These are phyloP conservation scores for Penicillium goetzii DNA, from an alignment of 495 filamentous ascomycete genomes.

Conservation along the genomic window DNA sequence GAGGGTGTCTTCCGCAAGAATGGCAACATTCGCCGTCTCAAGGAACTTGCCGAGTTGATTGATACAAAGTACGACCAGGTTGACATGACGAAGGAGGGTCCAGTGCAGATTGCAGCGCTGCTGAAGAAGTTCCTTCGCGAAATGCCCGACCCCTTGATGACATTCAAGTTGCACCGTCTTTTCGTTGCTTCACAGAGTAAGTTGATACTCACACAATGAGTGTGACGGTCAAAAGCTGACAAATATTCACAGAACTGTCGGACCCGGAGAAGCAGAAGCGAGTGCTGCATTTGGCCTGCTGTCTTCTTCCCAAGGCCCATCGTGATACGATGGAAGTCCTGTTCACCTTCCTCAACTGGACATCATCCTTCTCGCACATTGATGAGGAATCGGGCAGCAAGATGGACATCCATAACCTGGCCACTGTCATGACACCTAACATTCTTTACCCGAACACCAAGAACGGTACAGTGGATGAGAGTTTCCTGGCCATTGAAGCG, in stretches of 20 bases:
- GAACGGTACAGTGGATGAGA: slow-evolving; percentile 72
- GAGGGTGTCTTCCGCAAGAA: slow-evolving; percentile 99
- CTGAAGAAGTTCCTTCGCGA: slow-evolving; percentile 95
- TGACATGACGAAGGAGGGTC: slow-evolving; percentile 79
- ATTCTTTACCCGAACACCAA: slow-evolving; percentile 79
- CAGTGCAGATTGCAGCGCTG: slow-evolving; percentile 91
- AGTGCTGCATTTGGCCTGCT: slow-evolving; percentile 89
- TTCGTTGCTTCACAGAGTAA: slow-evolving; percentile 87
- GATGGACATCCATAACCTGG: slow-evolving; percentile 98
- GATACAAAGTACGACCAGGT: slow-evolving; percentile 84
- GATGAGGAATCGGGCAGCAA: slow-evolving; percentile 92
- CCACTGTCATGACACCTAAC: slow-evolving; percentile 97
- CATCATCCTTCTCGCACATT: slow-evolving; percentile 92
- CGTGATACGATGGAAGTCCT: slow-evolving; percentile 94
- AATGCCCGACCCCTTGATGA: slow-evolving; percentile 92
- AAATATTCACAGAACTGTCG: slow-evolving; percentile 63
- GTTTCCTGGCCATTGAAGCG: slow-evolving; percentile 90
- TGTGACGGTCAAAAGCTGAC: slow-evolving; percentile 27
- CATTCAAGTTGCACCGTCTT: slow-evolving; percentile 89
- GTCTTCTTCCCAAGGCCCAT: slow-evolving; percentile 88
- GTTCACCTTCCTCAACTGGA: slow-evolving; percentile 97
- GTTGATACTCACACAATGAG: slow-evolving; percentile 24
- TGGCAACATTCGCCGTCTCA: slow-evolving; percentile 90
- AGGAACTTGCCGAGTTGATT: slow-evolving; percentile 79
- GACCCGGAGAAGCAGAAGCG: slow-evolving; percentile 82